Conservation (phyloP, 208 protist genomes). For the Acanthamoeba lenticulata region DNA sequence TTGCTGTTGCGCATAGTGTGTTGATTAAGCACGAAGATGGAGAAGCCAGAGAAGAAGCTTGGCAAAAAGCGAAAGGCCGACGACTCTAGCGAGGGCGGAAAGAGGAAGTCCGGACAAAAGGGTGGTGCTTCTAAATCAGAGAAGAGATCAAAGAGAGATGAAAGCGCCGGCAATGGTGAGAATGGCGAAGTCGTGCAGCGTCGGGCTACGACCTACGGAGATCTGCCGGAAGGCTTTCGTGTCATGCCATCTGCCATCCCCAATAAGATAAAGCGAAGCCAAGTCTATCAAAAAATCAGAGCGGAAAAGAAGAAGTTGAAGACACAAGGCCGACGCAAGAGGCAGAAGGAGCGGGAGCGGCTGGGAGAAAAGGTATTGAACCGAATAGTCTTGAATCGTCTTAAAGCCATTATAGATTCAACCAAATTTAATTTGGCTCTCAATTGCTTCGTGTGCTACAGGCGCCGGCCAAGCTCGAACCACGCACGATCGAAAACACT, state of each 20-base stretch:
- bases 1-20: neutral
- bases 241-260: constrained; percentile 44
- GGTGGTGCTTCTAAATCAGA: neutral
- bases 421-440: neutral
- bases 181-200: neutral
- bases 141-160: neutral
- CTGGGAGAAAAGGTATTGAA: constrained; percentile 38
- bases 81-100: neutral
- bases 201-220: neutral
- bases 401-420: no score
- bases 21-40: neutral
- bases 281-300: constrained; percentile 48
- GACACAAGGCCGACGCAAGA: neutral
- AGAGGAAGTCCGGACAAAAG: neutral
- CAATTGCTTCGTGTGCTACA: neutral
- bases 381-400: no score
- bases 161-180: neutral
- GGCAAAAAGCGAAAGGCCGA: neutral
- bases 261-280: constrained; percentile 64
- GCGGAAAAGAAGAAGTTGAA: constrained; percentile 63
- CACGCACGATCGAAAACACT: constrained; percentile 88
- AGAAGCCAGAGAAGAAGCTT: neutral
- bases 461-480: constrained; percentile 57
- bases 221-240: constrained; percentile 13
- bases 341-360: constrained; percentile 29